Conservation (phyloP, 1,284 basidiomycete genomes). For the Gymnopus androsaceus region DNA sequence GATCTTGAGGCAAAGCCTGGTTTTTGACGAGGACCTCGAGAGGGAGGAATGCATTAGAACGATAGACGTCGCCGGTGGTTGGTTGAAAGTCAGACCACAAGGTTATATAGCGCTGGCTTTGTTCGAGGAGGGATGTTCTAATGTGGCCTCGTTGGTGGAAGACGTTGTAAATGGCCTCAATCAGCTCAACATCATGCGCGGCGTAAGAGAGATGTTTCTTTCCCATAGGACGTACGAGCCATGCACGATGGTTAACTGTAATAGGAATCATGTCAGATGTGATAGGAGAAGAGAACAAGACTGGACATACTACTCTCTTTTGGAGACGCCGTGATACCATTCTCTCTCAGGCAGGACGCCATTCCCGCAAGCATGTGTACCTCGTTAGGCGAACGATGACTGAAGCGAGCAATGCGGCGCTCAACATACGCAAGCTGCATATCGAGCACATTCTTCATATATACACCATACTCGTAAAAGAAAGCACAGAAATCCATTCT, state of each 20-base stretch:
- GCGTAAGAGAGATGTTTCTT: neutral
- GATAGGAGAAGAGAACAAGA: neutral
- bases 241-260: conserved; percentile 6
- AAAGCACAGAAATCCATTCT: conserved; percentile 14
- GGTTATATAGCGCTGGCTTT: neutral
- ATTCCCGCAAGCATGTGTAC: neutral
- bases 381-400: too few species aligned
- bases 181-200: conserved; percentile 8
- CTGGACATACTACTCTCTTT: neutral
- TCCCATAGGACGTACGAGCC: conserved; percentile 4
- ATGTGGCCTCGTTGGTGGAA: neutral
- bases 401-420: neutral
- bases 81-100: neutral
- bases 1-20: neutral
- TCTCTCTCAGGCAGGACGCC: neutral
- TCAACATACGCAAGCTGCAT: conserved; percentile 12
- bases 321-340: neutral
- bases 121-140: neutral
- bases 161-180: neutral
- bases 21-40: conserved; percentile 1
- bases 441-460: conserved; percentile 10
- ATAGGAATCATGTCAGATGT: too few species aligned
- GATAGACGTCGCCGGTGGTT: neutral
- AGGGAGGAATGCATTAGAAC: neutral
- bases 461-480: neutral